Evolutionary conservation across 164 flowering plant species (phyloP).

Genomic region (Aristolochia contorta): DNA sequence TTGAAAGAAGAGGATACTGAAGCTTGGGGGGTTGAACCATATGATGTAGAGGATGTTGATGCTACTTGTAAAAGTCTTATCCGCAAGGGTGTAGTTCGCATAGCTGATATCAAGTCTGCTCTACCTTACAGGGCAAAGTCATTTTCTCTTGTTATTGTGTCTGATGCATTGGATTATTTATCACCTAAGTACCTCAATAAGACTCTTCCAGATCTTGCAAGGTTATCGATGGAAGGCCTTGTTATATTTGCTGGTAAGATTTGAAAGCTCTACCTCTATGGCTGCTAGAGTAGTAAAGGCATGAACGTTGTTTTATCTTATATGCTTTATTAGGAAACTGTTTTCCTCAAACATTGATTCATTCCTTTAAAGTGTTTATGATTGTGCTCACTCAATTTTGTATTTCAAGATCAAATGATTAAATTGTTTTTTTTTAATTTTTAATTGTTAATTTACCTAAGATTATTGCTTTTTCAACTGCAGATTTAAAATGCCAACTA

Average conservation of each 20-base stretch:
- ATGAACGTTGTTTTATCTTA: too few relatives aligned
- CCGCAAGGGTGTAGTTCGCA: conserved; percentile 78
- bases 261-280: too few relatives aligned
- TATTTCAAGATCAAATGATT: too few relatives aligned
- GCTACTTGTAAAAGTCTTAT: conserved; percentile 58
- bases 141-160: conserved; percentile 72
- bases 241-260: conserved; percentile 70
- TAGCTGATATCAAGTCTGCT: conserved; percentile 86
- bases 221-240: conserved; percentile 71
- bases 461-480: too few relatives aligned
- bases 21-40: conserved; percentile 95
- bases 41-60: conserved; percentile 82
- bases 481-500: too few relatives aligned
- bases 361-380: too few relatives aligned
- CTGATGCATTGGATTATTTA: conserved; percentile 88
- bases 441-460: too few relatives aligned
- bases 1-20: conserved; percentile 77
- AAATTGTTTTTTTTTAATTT: too few relatives aligned
- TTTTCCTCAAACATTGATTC: too few relatives aligned
- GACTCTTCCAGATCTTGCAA: conserved; percentile 81
- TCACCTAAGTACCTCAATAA: conserved; percentile 84
- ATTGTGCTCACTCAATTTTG: too few relatives aligned
- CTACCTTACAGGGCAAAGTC: conserved; percentile 80
- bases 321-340: too few relatives aligned
- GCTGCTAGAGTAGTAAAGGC: too few relatives aligned